Evolutionary conservation across 1,284 basidiomycete genomes (phyloP).

Genomic region (Ceratorhiza oryzae-sativae): DNA sequence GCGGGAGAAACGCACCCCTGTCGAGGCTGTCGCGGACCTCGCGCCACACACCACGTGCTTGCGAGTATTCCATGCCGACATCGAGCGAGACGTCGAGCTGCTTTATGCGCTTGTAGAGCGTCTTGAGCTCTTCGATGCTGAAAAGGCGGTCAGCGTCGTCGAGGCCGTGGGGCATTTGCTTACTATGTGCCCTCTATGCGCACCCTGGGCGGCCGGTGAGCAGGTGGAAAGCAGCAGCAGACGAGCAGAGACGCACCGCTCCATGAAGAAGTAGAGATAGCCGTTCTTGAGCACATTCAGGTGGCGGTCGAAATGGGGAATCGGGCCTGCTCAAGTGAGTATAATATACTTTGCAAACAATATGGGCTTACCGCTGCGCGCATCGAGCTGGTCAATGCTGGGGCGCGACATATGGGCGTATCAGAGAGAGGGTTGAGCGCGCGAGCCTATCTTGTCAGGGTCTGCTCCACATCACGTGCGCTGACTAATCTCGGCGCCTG

Average conservation of each 20-base stretch:
- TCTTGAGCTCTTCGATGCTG: conserved; percentile 33
- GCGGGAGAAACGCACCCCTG: conserved; percentile 60
- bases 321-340: conserved; percentile 57
- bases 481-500: background rate
- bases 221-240: conserved; percentile 11
- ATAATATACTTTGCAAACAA: background rate
- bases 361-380: conserved; percentile 17
- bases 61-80: background rate
- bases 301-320: conserved; percentile 74
- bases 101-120: conserved; percentile 37
- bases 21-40: conserved; percentile 86
- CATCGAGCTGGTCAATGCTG: conserved; percentile 35
- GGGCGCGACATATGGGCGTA: conserved; percentile 29
- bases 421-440: conserved; percentile 4
- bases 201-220: conserved; percentile 59
- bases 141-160: background rate
- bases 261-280: conserved; percentile 83
- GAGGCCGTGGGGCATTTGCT: conserved; percentile 47
- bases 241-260: conserved; percentile 64
- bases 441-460: conserved; percentile 18
- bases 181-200: conserved; percentile 85
- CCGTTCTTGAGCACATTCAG: conserved; percentile 73
- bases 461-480: conserved; percentile 15
- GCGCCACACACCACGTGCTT: conserved; percentile 63
- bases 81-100: conserved; percentile 15